Evolutionary conservation across 345 rosid species (phyloP).

Genomic region (Triadica sebifera): DNA sequence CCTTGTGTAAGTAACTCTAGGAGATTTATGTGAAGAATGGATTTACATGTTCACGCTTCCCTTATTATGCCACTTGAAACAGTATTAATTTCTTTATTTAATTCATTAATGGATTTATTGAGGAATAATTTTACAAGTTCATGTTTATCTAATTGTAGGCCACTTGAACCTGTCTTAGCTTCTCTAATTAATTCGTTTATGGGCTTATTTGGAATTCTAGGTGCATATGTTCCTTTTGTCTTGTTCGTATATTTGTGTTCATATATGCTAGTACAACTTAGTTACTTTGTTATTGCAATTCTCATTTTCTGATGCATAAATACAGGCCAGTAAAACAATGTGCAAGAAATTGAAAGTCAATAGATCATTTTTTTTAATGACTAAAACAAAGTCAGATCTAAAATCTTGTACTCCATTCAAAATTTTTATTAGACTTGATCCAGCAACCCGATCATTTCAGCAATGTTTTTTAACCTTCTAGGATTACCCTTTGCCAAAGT

Average conservation of each 20-base stretch:
- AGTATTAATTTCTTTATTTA: background rate
- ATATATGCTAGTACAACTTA: background rate
- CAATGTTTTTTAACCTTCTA: background rate
- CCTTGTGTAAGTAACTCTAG: background rate
- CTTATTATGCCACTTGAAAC: background rate
- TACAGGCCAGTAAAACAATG: background rate
- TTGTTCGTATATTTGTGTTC: background rate
- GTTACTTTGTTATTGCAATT: no score
- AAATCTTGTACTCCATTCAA: background rate
- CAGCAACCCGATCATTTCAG: background rate
- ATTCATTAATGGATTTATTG: background rate
- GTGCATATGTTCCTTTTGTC: background rate
- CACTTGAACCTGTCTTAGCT: background rate
- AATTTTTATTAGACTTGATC: background rate
- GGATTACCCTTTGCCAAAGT: background rate
- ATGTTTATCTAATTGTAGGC: background rate
- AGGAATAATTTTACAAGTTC: background rate
- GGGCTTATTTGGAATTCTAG: background rate
- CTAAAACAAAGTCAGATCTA: background rate
- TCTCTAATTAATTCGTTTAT: background rate
- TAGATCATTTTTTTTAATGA: background rate
- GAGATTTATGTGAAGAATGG: background rate
- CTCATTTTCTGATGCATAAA: conserved; percentile 2
- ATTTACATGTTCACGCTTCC: background rate
- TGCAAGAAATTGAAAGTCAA: background rate